Evolutionary conservation across 352 stramenopile genomes (phyloP).

Genomic region (Phytophthora ramorum): DNA sequence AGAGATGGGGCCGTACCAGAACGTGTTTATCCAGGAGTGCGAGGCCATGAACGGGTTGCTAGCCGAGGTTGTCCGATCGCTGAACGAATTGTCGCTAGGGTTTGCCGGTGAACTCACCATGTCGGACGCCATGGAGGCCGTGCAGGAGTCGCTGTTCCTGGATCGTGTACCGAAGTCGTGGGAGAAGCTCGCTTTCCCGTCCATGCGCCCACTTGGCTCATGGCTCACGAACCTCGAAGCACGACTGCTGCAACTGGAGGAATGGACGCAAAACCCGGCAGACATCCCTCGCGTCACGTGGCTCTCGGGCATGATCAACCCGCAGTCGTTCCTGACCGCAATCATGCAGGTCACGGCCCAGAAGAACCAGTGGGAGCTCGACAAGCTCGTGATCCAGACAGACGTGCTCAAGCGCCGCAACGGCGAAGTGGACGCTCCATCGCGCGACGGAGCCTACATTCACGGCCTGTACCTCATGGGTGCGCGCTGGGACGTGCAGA

Average conservation of each 20-base stretch:
- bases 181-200: slow-evolving; percentile 96
- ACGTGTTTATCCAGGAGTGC: slow-evolving; percentile 98
- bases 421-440: slow-evolving; percentile 89
- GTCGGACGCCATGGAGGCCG: slow-evolving; percentile 96
- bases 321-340: slow-evolving; percentile 96
- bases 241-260: slow-evolving; percentile 94
- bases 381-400: slow-evolving; percentile 97
- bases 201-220: slow-evolving; percentile 86
- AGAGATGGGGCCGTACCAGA: slow-evolving; percentile 95
- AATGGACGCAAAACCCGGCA: slow-evolving; percentile 96
- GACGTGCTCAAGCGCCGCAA: slow-evolving; percentile 96
- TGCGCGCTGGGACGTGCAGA: slow-evolving; percentile 94
- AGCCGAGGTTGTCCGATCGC: slow-evolving; percentile 94
- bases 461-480: slow-evolving; percentile 95
- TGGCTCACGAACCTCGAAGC: slow-evolving; percentile 96
- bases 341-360: slow-evolving; percentile 98
- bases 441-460: slow-evolving; percentile 95
- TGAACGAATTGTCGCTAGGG: slow-evolving; percentile 97
- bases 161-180: slow-evolving; percentile 94
- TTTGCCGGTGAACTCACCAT: slow-evolving; percentile 98
- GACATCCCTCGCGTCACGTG: slow-evolving; percentile 97
- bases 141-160: slow-evolving; percentile 95
- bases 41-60: slow-evolving; percentile 97
- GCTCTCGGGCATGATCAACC: slow-evolving; percentile 95
- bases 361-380: slow-evolving; percentile 96